Percentiles rank a stretch among this genome's conserved stretches.
These are phyloP conservation scores for Backusella westeae DNA, from an alignment of 192 early-diverging fungal genomes.

Conservation along the genomic window DNA sequence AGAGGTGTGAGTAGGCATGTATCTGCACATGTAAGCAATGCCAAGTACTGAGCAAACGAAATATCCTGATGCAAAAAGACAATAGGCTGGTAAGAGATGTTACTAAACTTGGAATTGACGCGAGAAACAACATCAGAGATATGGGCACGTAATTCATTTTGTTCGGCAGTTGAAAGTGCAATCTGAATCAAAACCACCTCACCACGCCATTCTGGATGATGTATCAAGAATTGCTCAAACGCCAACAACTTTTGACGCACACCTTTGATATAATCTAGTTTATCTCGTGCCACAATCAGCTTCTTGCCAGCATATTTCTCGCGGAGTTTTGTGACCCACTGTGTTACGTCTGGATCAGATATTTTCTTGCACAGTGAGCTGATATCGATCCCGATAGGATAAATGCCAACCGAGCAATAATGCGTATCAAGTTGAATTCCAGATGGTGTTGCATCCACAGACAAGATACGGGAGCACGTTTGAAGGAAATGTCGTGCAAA, in stretches of 20 bases:
- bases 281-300: slow-evolving; percentile 92
- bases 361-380: slow-evolving; percentile 70
- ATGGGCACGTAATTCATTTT: slow-evolving; percentile 84
- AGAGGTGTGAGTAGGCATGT: slow-evolving; percentile 87
- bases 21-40: slow-evolving; percentile 84
- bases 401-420: slow-evolving; percentile 84
- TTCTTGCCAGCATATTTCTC: slow-evolving; percentile 92
- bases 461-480: slow-evolving; percentile 85
- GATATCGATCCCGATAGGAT: slow-evolving; percentile 91
- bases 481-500: slow-evolving; percentile 90
- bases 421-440: slow-evolving; percentile 79
- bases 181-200: slow-evolving; percentile 95
- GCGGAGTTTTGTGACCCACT: slow-evolving; percentile 74
- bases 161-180: slow-evolving; percentile 86
- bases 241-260: slow-evolving; percentile 93
- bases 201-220: slow-evolving; percentile 88
- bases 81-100: slow-evolving; percentile 87
- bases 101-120: slow-evolving; percentile 91
- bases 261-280: slow-evolving; percentile 94
- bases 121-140: slow-evolving; percentile 89
- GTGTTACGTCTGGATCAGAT: slow-evolving; percentile 63
- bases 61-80: slow-evolving; percentile 91
- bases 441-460: slow-evolving; percentile 83
- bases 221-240: slow-evolving; percentile 85
- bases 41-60: slow-evolving; percentile 87